Percentiles rank a stretch among this genome's conserved stretches.
Conservation (phyloP, 2,329 filamentous ascomycete species). For the Cladophialophora bantiana region DNA sequence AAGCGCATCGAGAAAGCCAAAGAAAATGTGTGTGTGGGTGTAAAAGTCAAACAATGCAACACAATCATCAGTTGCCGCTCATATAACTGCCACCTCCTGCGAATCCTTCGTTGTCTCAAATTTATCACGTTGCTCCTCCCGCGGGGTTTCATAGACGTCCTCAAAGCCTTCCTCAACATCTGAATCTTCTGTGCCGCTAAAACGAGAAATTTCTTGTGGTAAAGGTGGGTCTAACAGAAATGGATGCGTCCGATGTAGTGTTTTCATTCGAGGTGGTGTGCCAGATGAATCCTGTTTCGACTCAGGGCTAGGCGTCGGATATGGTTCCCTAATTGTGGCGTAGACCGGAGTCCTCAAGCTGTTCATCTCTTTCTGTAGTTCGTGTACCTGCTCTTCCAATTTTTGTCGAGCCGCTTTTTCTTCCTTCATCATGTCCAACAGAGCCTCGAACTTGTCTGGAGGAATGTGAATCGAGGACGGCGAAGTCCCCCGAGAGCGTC, state of each 20-base stretch:
- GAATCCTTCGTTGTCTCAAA: slow-evolving; percentile 36
- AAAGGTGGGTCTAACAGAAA: slow-evolving; percentile 29
- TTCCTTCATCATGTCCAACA: slow-evolving; percentile 54
- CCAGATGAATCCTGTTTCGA: slow-evolving; percentile 25
- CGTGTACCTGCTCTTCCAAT: slow-evolving; percentile 53
- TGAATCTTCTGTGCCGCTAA: slow-evolving; percentile 39
- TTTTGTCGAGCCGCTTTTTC: slow-evolving; percentile 56
- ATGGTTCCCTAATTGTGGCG: slow-evolving; percentile 37
- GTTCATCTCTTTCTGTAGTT: slow-evolving; percentile 50
- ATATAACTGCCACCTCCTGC: slow-evolving; percentile 12
- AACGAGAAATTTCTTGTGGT: slow-evolving; percentile 35
- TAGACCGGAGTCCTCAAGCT: slow-evolving; percentile 36
- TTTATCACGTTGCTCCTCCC: slow-evolving; percentile 32
- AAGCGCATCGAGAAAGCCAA: slow-evolving; percentile 2
- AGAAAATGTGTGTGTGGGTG: not conserved
- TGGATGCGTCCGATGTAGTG: slow-evolving; percentile 31
- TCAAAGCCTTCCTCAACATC: slow-evolving; percentile 34
- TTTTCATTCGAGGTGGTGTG: slow-evolving; percentile 24
- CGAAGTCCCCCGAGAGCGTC: slow-evolving; percentile 30
- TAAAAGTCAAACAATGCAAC: slow-evolving; percentile 1
- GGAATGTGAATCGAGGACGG: slow-evolving; percentile 40
- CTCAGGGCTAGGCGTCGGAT: slow-evolving; percentile 37
- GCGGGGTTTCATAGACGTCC: slow-evolving; percentile 40
- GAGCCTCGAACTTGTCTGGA: slow-evolving; percentile 56
- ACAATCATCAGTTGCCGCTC: not conserved